Conservation (phyloP, 176 grass and related monocot genomes). For the barley (Hordeum vulgare) region DNA sequence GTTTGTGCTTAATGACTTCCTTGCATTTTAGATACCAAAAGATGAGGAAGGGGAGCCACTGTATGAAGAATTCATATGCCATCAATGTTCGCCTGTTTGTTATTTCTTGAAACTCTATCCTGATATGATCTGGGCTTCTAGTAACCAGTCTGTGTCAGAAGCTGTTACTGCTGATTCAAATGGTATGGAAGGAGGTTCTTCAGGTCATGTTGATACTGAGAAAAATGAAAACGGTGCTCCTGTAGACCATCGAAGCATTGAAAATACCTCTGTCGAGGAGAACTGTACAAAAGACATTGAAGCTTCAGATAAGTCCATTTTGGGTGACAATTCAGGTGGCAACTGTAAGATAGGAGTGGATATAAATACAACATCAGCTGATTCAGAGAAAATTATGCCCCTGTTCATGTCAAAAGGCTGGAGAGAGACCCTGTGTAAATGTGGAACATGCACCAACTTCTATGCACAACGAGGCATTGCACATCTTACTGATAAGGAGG, state of each 20-base stretch:
- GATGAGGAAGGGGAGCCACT: conserved; percentile 89
- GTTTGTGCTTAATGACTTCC: neutral
- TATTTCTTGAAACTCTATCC: conserved; percentile 85
- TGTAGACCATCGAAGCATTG: conserved; percentile 18
- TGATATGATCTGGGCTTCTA: conserved; percentile 43
- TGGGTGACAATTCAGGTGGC: conserved; percentile 27
- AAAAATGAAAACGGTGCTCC: conserved; percentile 25
- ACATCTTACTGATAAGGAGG: conserved; percentile 71
- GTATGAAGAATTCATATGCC: conserved; percentile 89
- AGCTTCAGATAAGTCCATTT: conserved; percentile 26
- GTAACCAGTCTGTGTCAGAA: conserved; percentile 32
- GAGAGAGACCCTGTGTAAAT: conserved; percentile 82
- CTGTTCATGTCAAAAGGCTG: conserved; percentile 83
- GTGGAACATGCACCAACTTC: conserved; percentile 49
- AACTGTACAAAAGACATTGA: conserved; percentile 4
- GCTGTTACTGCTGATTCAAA: conserved; percentile 24
- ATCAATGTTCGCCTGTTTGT: conserved; percentile 66
- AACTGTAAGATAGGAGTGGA: conserved; percentile 61
- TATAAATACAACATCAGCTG: conserved; percentile 39
- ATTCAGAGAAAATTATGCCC: conserved; percentile 43
- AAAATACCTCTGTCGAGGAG: conserved; percentile 7
- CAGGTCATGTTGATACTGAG: conserved; percentile 4
- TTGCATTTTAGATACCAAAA: conserved; percentile 59
- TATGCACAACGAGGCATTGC: conserved; percentile 49
- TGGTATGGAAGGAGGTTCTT: conserved; percentile 33